Evolutionary conservation across 2,329 filamentous ascomycete species (phyloP).

Genomic region (Curvularia eragrostidis): DNA sequence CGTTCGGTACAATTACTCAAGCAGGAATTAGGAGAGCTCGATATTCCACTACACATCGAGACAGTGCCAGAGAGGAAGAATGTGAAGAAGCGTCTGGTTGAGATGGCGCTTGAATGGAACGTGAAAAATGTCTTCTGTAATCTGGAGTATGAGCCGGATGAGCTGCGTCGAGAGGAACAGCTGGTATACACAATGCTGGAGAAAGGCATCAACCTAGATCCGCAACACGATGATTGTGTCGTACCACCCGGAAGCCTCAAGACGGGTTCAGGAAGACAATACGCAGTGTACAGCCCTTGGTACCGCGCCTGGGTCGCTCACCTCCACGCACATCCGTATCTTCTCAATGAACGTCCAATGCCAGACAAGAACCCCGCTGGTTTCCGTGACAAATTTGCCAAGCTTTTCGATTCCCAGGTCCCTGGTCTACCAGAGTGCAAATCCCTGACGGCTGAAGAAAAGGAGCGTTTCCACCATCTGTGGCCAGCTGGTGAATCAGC

Average conservation of each 20-base stretch:
- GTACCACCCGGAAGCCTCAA: conserved; percentile 74
- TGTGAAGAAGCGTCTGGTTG: conserved; percentile 67
- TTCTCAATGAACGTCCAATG: conserved; percentile 67
- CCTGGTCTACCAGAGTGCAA: conserved; percentile 67
- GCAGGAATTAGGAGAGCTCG: conserved; percentile 69
- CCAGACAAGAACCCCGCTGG: conserved; percentile 63
- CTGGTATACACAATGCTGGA: conserved; percentile 68
- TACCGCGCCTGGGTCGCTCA: conserved; percentile 77
- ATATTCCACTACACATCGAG: conserved; percentile 81
- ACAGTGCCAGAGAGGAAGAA: conserved; percentile 70
- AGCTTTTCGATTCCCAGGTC: conserved; percentile 41
- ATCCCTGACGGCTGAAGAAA: conserved; percentile 54
- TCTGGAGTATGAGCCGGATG: conserved; percentile 91
- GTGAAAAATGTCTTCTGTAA: conserved; percentile 80
- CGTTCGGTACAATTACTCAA: conserved; percentile 71
- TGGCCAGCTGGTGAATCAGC: conserved; percentile 57
- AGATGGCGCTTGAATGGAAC: conserved; percentile 73
- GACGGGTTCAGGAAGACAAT: conserved; percentile 76
- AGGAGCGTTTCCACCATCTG: conserved; percentile 48
- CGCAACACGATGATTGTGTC: conserved; percentile 81
- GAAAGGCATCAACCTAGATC: conserved; percentile 71
- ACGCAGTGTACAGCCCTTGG: conserved; percentile 86
- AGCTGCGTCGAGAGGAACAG: conserved; percentile 76
- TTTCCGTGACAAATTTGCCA: conserved; percentile 57
- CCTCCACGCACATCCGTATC: conserved; percentile 71